phyloP scores from a whole-genome alignment of 2,329 filamentous ascomycete species.

The Pseudogymnoascus sp. region DNA sequence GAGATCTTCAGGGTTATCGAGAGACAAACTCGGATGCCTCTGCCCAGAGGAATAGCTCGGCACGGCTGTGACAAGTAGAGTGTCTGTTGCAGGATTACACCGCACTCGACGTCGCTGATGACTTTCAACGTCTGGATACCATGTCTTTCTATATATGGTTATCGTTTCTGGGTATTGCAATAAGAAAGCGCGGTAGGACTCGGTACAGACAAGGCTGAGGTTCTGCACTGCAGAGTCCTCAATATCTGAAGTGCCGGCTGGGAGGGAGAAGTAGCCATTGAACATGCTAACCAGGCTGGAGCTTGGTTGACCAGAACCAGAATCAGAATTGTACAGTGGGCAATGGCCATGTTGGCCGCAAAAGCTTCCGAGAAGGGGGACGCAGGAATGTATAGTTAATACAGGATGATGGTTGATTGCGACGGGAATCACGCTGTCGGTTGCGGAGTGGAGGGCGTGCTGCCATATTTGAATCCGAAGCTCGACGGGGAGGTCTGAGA shows the following conservation, averaged over 20 bases:
- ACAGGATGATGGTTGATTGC: conserved; percentile 12
- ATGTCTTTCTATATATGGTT: conserved; percentile 10
- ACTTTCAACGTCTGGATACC: conserved; percentile 10
- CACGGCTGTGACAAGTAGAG: conserved; percentile 10
- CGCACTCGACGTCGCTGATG: conserved; percentile 12
- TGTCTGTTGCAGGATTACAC: conserved; percentile 13
- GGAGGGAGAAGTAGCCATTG: conserved; percentile 11
- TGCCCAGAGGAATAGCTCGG: conserved; percentile 11
- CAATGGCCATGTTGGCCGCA: conserved; percentile 12
- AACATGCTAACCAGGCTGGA: conserved; percentile 12
- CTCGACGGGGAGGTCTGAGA: conserved; percentile 10
- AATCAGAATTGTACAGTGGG: conserved; percentile 8
- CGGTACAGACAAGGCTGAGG: conserved; percentile 13
- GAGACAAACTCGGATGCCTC: conserved; percentile 11
- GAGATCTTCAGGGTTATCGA: conserved; percentile 10
- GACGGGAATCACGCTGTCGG: conserved; percentile 11
- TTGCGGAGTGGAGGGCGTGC: conserved; percentile 12
- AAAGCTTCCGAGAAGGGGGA: conserved; percentile 12
- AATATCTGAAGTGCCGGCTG: conserved; percentile 13
- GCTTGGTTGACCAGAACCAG: conserved; percentile 9
- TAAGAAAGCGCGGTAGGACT: conserved; percentile 10
- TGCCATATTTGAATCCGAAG: conserved; percentile 13
- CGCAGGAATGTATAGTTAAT: conserved; percentile 9
- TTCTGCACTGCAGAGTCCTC: conserved; percentile 10
- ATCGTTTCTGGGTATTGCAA: conserved; percentile 11